Conservation (phyloP, 345 rosid genomes). For the Salix dunnii region DNA sequence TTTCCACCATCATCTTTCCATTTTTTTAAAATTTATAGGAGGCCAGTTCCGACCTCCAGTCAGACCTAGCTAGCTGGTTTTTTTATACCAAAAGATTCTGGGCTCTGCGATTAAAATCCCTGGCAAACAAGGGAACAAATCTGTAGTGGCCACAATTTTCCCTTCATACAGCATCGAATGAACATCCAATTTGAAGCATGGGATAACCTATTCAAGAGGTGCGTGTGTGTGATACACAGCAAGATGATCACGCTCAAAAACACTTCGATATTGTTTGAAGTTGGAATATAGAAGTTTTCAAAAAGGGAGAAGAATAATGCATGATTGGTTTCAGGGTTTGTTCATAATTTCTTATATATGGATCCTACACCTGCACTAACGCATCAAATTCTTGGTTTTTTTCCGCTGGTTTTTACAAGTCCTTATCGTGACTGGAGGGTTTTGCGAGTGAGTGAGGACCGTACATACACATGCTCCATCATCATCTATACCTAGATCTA, state of each 20-base stretch:
- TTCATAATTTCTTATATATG: too few species aligned
- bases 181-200: neutral
- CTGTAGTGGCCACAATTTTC: neutral
- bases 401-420: conserved; percentile 21
- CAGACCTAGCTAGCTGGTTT: conserved; percentile 21
- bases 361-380: too few species aligned
- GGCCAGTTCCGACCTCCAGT: conserved; percentile 24
- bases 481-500: neutral
- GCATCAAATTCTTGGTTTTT: neutral
- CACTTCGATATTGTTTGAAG: neutral
- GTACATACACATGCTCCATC: conserved; percentile 14
- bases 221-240: too few species aligned
- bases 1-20: conserved; percentile 17
- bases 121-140: neutral
- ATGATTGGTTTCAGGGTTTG: neutral
- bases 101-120: neutral
- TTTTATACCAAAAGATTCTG: conserved; percentile 9
- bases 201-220: neutral
- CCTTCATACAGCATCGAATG: neutral
- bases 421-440: conserved; percentile 12
- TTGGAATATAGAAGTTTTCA: neutral
- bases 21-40: neutral
- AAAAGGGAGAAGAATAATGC: neutral
- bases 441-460: neutral
- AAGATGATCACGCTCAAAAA: neutral